Conservation (phyloP, 768 basidiomycete genomes). For the Suillus decipiens region DNA sequence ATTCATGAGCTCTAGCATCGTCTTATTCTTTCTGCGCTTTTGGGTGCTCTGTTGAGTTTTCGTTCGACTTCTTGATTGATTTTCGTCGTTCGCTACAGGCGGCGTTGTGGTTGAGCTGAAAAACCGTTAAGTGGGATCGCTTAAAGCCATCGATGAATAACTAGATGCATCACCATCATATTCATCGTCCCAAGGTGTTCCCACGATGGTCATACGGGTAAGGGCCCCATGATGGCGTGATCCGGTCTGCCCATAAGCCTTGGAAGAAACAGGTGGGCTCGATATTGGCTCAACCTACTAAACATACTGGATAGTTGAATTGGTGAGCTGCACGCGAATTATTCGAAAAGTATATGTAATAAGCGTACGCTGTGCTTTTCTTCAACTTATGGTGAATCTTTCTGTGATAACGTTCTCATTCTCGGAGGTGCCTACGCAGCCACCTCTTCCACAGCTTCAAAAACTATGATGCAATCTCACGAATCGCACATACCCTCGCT, state of each 20-base stretch:
- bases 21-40: too few relatives aligned
- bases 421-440: not conserved
- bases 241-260: not conserved
- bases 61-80: not conserved
- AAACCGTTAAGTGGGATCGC: not conserved
- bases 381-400: not conserved
- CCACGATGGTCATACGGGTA: not conserved
- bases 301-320: not conserved
- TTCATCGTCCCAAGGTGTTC: not conserved
- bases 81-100: not conserved
- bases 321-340: not conserved
- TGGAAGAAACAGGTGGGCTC: not conserved
- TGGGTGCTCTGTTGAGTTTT: not conserved
- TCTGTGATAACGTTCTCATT: not conserved
- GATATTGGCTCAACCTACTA: not conserved
- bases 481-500: not conserved
- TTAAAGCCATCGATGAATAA: not conserved
- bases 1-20: too few relatives aligned
- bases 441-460: not conserved
- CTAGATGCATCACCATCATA: not conserved
- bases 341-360: not conserved
- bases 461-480: not conserved
- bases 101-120: not conserved
- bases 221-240: not conserved
- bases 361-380: slow-evolving; percentile 1